Conservation (phyloP, 352 stramenopile genomes). For the Stephanocyclus meneghinianus region DNA sequence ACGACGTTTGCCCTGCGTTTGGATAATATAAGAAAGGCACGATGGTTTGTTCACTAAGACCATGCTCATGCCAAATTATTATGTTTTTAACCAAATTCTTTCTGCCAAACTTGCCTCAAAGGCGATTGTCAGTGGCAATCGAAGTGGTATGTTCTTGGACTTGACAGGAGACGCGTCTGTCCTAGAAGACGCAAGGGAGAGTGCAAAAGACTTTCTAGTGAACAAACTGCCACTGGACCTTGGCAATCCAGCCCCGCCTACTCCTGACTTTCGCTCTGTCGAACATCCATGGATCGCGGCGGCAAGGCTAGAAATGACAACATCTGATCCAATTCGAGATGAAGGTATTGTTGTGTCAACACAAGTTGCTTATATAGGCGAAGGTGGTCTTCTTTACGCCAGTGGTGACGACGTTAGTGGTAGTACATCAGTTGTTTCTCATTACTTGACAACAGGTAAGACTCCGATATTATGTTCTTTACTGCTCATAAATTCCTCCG, state of each 20-base stretch:
- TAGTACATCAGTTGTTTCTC: slow-evolving; percentile 55
- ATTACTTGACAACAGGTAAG: slow-evolving; percentile 60
- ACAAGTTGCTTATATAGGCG: slow-evolving; percentile 82
- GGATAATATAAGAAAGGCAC: slow-evolving; percentile 51
- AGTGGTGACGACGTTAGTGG: slow-evolving; percentile 64
- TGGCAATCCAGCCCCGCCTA: slow-evolving; percentile 25
- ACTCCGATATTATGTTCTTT: slow-evolving; percentile 1
- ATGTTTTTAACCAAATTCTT: background rate
- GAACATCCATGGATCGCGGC: slow-evolving; percentile 66
- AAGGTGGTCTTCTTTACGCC: slow-evolving; percentile 77
- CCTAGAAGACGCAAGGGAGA: slow-evolving; percentile 52
- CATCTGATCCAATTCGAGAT: slow-evolving; percentile 41
- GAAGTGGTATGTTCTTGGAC: slow-evolving; percentile 79
- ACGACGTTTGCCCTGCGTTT: slow-evolving; percentile 59
- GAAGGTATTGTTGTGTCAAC: slow-evolving; percentile 83
- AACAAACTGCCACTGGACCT: slow-evolving; percentile 59
- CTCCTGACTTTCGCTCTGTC: slow-evolving; percentile 52
- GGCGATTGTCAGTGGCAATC: slow-evolving; percentile 56
- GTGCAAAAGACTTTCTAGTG: slow-evolving; percentile 67
- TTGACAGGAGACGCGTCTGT: slow-evolving; percentile 79
- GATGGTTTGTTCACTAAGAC: background rate
- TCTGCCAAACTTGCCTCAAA: slow-evolving; percentile 38
- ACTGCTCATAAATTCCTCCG: background rate
- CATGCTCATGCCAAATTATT: background rate
- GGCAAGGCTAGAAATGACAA: slow-evolving; percentile 60